These are phyloP conservation scores for Artemisia argyi DNA, from an alignment of 129 eudicot genomes.

Conservation along the genomic window DNA sequence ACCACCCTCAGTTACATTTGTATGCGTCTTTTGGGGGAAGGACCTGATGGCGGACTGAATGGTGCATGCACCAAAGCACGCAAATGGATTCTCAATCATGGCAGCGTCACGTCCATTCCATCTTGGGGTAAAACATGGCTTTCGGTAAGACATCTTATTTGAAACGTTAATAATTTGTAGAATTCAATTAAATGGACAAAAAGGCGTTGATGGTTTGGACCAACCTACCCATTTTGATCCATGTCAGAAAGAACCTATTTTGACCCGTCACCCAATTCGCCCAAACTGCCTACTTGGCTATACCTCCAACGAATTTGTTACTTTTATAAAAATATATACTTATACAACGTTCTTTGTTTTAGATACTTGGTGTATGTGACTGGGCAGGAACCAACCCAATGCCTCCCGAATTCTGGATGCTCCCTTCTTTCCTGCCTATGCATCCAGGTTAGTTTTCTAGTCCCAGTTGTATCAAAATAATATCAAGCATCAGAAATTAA, in stretches of 20 bases:
- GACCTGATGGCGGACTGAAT: slow-evolving; percentile 38
- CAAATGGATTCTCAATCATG: slow-evolving; percentile 52
- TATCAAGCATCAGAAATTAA: no score
- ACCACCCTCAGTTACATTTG: slow-evolving; percentile 46
- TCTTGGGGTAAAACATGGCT: slow-evolving; percentile 55
- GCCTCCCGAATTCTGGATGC: slow-evolving; percentile 47
- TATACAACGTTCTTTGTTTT: slow-evolving; percentile 6
- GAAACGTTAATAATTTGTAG: no score
- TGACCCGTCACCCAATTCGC: no score
- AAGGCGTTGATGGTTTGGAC: no score
- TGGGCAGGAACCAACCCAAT: slow-evolving; percentile 47
- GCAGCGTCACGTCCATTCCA: slow-evolving; percentile 39
- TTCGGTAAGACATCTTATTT: slow-evolving; percentile 25
- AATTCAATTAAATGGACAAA: no score
- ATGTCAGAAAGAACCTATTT: no score
- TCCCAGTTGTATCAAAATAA: neutral
- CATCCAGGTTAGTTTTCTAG: slow-evolving; percentile 36
- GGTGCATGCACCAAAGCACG: slow-evolving; percentile 45
- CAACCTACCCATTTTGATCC: no score
- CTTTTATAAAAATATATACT: neutral
- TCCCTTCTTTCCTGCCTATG: slow-evolving; percentile 43
- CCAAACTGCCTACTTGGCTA: no score
- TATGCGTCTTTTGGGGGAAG: slow-evolving; percentile 45
- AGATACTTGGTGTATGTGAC: slow-evolving; percentile 41
- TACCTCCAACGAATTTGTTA: no score